phyloP scores from a whole-genome alignment of 1,139 yeast genomes.

The Meyerozyma carpophila region DNA sequence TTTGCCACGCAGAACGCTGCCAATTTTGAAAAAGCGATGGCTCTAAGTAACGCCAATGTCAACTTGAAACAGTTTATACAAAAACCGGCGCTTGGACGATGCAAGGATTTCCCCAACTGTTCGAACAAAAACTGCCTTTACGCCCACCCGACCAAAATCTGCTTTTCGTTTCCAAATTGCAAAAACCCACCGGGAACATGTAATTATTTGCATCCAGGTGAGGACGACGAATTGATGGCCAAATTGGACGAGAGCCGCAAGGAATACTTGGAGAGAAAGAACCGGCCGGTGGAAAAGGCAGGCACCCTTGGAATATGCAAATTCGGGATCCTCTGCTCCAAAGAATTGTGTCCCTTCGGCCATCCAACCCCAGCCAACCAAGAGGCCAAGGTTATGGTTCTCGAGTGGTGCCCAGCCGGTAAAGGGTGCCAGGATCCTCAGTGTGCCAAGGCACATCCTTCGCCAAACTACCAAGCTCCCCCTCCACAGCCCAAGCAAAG shows the following conservation, averaged over 20 bases:
- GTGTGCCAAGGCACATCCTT: conserved; percentile 79
- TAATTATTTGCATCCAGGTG: conserved; percentile 75
- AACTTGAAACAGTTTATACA: conserved; percentile 16
- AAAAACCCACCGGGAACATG: conserved; percentile 79
- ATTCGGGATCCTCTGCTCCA: conserved; percentile 69
- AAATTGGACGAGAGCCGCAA: conserved; percentile 57
- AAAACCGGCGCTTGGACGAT: conserved; percentile 57
- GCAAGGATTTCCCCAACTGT: conserved; percentile 78
- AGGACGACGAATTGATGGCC: conserved; percentile 67
- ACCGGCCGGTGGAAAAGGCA: conserved; percentile 22
- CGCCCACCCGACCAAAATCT: conserved; percentile 74
- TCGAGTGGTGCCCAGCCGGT: conserved; percentile 76
- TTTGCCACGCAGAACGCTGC: conserved; percentile 32
- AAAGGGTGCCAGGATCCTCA: conserved; percentile 53
- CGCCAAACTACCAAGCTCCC: conserved; percentile 46
- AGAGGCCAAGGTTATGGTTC: conserved; percentile 59
- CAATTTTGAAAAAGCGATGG: conserved; percentile 38
- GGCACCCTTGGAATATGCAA: conserved; percentile 59
- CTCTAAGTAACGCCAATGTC: conserved; percentile 22
- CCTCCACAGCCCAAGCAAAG: conserved; percentile 16
- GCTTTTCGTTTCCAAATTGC: conserved; percentile 77
- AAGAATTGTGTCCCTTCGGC: conserved; percentile 78
- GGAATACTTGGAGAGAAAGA: conserved; percentile 41
- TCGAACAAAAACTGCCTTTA: conserved; percentile 59
- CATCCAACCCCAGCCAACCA: conserved; percentile 87